These are phyloP conservation scores for Anthoceros angustus DNA, from an alignment of 225 moss, liverwort and hornwort genomes.

Conservation along the genomic window DNA sequence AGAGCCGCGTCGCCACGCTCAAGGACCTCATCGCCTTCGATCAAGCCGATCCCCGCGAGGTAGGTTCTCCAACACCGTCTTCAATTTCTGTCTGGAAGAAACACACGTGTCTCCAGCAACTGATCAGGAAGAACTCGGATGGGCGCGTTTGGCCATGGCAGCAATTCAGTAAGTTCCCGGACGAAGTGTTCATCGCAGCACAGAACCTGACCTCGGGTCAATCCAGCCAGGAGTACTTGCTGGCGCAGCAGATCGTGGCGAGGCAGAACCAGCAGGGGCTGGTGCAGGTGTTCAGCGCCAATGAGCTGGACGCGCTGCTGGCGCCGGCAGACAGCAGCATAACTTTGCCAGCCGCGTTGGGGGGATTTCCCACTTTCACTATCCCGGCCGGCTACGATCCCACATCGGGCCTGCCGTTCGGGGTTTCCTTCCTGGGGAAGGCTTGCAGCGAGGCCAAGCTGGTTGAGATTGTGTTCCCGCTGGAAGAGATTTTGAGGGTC, in stretches of 20 bases:
- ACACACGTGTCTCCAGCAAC: background rate
- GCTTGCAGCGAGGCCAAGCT: background rate
- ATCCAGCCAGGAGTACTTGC: constrained; percentile 1
- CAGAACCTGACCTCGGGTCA: constrained; percentile 1
- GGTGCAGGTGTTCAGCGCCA: background rate
- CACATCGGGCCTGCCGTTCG: background rate
- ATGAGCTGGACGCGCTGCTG: background rate
- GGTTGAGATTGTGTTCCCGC: background rate
- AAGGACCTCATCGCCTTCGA: constrained; percentile 17
- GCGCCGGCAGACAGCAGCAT: background rate
- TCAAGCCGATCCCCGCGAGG: constrained; percentile 3
- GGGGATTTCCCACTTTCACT: background rate
- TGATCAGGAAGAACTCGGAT: background rate
- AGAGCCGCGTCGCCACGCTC: constrained; percentile 15
- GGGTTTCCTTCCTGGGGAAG: background rate
- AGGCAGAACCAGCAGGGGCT: background rate
- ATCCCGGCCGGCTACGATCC: background rate
- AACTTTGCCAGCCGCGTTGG: background rate
- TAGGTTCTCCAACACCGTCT: background rate
- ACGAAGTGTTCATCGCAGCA: constrained; percentile 1
- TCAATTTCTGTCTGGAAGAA: background rate
- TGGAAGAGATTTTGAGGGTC: background rate
- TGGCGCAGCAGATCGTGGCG: background rate
- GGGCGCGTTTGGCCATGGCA: background rate
- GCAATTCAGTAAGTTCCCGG: background rate